A percentile compares a stretch with the other conserved stretches of the same genome.
phyloP scores from a whole-genome alignment of 2,329 filamentous ascomycete genomes.

The Alternaria incomplexa region DNA sequence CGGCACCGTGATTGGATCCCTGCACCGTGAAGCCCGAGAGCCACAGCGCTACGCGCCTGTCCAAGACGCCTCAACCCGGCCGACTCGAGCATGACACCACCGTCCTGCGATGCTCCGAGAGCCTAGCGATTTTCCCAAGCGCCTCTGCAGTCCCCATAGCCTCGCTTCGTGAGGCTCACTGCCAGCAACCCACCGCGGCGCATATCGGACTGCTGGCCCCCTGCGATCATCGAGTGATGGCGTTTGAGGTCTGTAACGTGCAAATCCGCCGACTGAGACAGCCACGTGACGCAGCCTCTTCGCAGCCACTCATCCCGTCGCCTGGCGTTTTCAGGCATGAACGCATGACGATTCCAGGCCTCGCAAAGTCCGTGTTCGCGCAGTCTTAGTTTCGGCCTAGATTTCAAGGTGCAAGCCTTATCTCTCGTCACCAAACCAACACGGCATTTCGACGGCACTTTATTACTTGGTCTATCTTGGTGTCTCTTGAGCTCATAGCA shows the following conservation, averaged over 20 bases:
- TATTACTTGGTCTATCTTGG: constrained; percentile 25
- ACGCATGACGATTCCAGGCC: constrained; percentile 42
- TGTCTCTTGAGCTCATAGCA: constrained; percentile 66
- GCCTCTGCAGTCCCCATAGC: constrained; percentile 14
- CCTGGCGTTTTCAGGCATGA: constrained; percentile 38
- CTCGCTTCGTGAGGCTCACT: constrained; percentile 12
- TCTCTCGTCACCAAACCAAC: constrained; percentile 16
- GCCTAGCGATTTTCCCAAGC: constrained; percentile 19
- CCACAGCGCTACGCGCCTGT: constrained; percentile 41
- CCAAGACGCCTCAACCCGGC: constrained; percentile 30
- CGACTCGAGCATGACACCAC: constrained; percentile 38
- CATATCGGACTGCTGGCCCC: constrained; percentile 14
- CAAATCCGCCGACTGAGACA: constrained; percentile 42
- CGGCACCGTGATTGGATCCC: constrained; percentile 36
- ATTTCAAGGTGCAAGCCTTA: constrained; percentile 33
- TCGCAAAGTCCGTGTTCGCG: constrained; percentile 37
- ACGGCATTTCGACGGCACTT: constrained; percentile 28
- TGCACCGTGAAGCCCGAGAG: constrained; percentile 33
- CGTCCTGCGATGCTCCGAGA: constrained; percentile 23
- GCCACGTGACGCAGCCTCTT: constrained; percentile 38
- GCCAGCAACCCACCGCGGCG: constrained; percentile 15
- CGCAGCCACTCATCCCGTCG: constrained; percentile 28
- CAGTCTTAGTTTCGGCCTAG: constrained; percentile 44
- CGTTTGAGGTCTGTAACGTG: constrained; percentile 50
- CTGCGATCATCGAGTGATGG: constrained; percentile 21